phyloP scores from a whole-genome alignment of 257 asterid species.

The Solanum microdontum region DNA sequence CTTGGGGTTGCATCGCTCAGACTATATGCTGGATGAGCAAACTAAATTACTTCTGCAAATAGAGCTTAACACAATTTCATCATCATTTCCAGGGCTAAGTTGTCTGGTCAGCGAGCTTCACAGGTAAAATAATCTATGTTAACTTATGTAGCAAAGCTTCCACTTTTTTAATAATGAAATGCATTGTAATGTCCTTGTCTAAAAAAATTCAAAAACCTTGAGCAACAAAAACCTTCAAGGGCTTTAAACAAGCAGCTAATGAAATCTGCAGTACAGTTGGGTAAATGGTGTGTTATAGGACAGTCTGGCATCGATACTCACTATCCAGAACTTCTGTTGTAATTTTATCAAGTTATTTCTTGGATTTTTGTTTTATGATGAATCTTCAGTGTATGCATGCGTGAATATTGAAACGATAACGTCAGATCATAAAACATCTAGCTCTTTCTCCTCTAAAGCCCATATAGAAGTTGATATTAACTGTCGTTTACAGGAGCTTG shows the following conservation, averaged over 20 bases:
- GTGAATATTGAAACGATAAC: not conserved
- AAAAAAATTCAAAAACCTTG: not conserved
- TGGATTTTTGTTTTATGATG: not conserved
- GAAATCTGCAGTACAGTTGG: not conserved
- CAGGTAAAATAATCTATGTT: conserved; percentile 43
- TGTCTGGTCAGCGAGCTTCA: conserved; percentile 89
- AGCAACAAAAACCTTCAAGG: not conserved
- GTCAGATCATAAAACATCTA: not conserved
- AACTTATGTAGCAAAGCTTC: not conserved
- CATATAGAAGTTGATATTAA: not conserved
- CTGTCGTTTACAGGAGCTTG: conserved; percentile 61
- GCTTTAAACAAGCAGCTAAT: not conserved
- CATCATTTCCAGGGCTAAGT: conserved; percentile 90
- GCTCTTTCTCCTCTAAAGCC: not conserved
- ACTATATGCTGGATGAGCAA: conserved; percentile 90
- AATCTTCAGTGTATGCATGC: not conserved
- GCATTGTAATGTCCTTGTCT: not conserved
- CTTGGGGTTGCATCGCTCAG: conserved; percentile 93
- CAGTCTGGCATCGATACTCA: not conserved
- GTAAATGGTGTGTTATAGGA: not conserved
- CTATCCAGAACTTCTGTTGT: not conserved
- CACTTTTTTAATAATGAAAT: not conserved
- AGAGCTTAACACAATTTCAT: conserved; percentile 94
- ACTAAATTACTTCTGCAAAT: conserved; percentile 87
- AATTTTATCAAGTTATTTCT: not conserved